Evolutionary conservation across 345 rosid genomes (phyloP).

Genomic region (Conringia planisiliqua): DNA sequence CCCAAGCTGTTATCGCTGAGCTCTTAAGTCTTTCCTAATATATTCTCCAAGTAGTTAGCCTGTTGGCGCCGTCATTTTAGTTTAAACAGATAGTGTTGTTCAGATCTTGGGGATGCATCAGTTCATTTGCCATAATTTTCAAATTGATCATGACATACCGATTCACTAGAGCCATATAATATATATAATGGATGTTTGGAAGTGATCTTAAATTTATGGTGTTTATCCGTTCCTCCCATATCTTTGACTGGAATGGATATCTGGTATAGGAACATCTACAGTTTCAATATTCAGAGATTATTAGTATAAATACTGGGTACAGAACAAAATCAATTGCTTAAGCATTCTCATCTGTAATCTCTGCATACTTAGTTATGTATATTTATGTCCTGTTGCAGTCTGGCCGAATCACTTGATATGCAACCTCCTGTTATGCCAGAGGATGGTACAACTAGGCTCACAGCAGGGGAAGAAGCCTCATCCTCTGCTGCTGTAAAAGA

Average conservation of each 20-base stretch:
- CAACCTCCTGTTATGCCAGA: slow-evolving; percentile 99
- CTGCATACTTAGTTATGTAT: neutral
- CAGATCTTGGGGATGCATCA: neutral
- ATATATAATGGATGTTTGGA: too few relatives aligned
- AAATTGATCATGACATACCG: neutral
- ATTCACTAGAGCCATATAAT: neutral
- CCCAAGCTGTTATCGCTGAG: neutral
- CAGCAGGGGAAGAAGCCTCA: slow-evolving; percentile 77
- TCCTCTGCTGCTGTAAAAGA: slow-evolving; percentile 76
- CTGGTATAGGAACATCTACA: too few relatives aligned
- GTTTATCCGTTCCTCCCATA: too few relatives aligned
- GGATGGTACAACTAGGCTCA: slow-evolving; percentile 93
- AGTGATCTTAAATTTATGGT: too few relatives aligned
- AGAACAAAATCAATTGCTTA: slow-evolving; percentile 1
- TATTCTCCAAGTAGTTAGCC: neutral
- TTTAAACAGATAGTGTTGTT: neutral
- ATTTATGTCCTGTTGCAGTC: slow-evolving; percentile 40
- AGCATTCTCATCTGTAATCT: slow-evolving; percentile 5
- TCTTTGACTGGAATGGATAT: too few relatives aligned
- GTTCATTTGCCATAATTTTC: neutral
- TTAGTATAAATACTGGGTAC: neutral
- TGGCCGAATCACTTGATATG: slow-evolving; percentile 98
- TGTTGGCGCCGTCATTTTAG: neutral
- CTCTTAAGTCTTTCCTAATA: neutral
- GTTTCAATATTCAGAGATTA: slow-evolving; percentile 9